A percentile compares a stretch with the other conserved stretches of the same genome.
phyloP scores from a whole-genome alignment of 768 basidiomycete genomes.

The Boletus reticulatus region DNA sequence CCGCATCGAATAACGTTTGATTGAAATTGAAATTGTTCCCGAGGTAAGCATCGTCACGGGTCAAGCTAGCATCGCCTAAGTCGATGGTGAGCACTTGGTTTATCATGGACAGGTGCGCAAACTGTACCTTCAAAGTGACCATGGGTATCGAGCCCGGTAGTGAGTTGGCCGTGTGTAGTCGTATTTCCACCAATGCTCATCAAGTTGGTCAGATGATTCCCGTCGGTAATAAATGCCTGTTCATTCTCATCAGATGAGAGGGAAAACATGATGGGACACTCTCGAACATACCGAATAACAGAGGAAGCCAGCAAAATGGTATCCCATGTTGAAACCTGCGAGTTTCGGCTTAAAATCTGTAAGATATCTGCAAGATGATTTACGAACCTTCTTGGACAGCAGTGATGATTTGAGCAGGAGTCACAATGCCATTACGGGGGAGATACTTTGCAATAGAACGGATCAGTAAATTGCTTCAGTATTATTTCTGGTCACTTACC shows the following conservation, averaged over 20 bases:
- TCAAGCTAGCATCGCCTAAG: conserved; percentile 22
- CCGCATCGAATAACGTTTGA: conserved; percentile 20
- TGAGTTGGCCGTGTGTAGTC: conserved; percentile 3
- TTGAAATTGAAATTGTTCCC: conserved; percentile 22
- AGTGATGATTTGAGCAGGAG: conserved; percentile 20
- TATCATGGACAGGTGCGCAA: not conserved
- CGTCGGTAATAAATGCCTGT: conserved; percentile 18
- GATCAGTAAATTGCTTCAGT: not conserved
- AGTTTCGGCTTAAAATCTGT: not conserved
- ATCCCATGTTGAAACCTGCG: conserved; percentile 25
- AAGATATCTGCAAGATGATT: not conserved
- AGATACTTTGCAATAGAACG: conserved; percentile 11
- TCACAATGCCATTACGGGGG: conserved; percentile 10
- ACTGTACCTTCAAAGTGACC: conserved; percentile 18
- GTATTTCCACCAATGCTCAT: conserved; percentile 23
- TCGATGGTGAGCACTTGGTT: not conserved
- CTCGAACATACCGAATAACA: conserved; percentile 14
- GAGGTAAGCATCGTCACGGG: conserved; percentile 20
- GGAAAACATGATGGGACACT: not conserved
- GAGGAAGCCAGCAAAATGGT: conserved; percentile 11
- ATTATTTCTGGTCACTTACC: conserved; percentile 3
- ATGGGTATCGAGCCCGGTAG: conserved; percentile 18
- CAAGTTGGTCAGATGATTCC: conserved; percentile 26
- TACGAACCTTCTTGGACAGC: conserved; percentile 19
- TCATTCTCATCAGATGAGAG: not conserved